Evolutionary conservation across 2,329 filamentous ascomycete genomes (phyloP).

Genomic region (Penicillium sp.): DNA sequence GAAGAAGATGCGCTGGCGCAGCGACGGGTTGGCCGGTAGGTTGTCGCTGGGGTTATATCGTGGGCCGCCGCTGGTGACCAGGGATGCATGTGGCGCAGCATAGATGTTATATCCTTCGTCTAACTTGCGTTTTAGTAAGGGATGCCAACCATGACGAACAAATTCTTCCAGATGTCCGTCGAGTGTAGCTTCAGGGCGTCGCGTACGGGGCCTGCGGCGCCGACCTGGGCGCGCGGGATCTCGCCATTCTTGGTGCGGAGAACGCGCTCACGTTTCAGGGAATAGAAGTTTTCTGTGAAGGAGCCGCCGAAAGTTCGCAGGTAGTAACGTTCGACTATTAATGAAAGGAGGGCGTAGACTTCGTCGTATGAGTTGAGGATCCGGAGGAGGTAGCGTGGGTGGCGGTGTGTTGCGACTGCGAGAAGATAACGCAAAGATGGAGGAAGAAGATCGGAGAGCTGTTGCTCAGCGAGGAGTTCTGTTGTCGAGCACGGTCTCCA

Average conservation of each 20-base stretch:
- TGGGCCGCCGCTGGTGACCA: slow-evolving; percentile 51
- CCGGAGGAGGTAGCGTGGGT: slow-evolving; percentile 91
- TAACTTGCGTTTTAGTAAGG: slow-evolving; percentile 95
- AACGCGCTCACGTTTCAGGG: slow-evolving; percentile 86
- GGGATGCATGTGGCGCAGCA: slow-evolving; percentile 62
- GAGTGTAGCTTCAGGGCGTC: slow-evolving; percentile 70
- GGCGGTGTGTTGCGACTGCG: slow-evolving; percentile 86
- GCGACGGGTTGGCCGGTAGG: slow-evolving; percentile 68
- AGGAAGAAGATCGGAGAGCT: slow-evolving; percentile 84
- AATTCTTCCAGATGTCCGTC: slow-evolving; percentile 82
- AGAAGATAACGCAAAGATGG: slow-evolving; percentile 95
- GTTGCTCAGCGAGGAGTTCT: slow-evolving; percentile 93
- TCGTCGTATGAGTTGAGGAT: slow-evolving; percentile 97
- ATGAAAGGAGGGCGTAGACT: slow-evolving; percentile 80
- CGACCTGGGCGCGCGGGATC: slow-evolving; percentile 76
- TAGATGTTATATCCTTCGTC: slow-evolving; percentile 93
- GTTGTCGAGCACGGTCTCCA: slow-evolving; percentile 6
- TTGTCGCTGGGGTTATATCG: slow-evolving; percentile 59
- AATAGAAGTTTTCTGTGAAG: slow-evolving; percentile 99
- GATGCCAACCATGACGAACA: slow-evolving; percentile 80
- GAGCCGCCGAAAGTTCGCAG: slow-evolving; percentile 82
- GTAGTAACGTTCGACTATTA: slow-evolving; percentile 90
- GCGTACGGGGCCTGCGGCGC: slow-evolving; percentile 70
- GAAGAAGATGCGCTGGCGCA: slow-evolving; percentile 71
- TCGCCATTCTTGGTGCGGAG: slow-evolving; percentile 69